Evolutionary conservation across 192 early-diverging fungal species (phyloP).

Genomic region (Mortierella hygrophila): DNA sequence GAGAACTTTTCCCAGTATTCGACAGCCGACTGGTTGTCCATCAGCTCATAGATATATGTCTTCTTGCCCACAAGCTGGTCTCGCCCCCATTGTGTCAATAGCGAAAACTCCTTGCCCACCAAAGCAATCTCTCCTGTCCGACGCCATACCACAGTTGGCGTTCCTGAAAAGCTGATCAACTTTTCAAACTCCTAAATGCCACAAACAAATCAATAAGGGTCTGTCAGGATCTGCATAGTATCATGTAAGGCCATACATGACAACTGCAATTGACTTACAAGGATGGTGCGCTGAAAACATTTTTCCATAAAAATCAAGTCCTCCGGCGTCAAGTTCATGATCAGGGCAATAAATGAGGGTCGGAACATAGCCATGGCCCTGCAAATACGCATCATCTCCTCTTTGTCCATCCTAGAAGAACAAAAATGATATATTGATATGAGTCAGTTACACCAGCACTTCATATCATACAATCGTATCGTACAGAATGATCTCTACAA

Average conservation of each 20-base stretch:
- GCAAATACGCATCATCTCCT: slow-evolving; percentile 88
- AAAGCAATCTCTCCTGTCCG: slow-evolving; percentile 92
- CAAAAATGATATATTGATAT: not conserved
- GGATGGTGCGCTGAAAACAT: slow-evolving; percentile 90
- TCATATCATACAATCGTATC: not conserved
- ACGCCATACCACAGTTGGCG: slow-evolving; percentile 95
- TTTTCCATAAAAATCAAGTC: slow-evolving; percentile 97
- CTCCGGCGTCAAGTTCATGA: slow-evolving; percentile 93
- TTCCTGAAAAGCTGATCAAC: slow-evolving; percentile 90
- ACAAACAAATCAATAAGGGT: not conserved
- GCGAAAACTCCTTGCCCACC: slow-evolving; percentile 95
- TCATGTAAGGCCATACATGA: not conserved
- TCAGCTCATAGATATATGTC: slow-evolving; percentile 89
- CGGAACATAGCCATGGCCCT: slow-evolving; percentile 86
- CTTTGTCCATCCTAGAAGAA: slow-evolving; percentile 79
- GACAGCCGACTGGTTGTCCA: slow-evolving; percentile 91
- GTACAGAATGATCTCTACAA: not conserved
- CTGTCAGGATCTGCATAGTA: not conserved
- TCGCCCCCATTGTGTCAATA: slow-evolving; percentile 90
- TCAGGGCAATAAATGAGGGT: slow-evolving; percentile 90
- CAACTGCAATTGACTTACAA: slow-evolving; percentile 57
- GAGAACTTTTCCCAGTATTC: slow-evolving; percentile 96
- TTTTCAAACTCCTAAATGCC: slow-evolving; percentile 85
- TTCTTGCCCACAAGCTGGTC: slow-evolving; percentile 84
- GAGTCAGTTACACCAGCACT: not conserved